Evolutionary conservation across 331 rosid species (phyloP).

Genomic region (Malus hybrid): DNA sequence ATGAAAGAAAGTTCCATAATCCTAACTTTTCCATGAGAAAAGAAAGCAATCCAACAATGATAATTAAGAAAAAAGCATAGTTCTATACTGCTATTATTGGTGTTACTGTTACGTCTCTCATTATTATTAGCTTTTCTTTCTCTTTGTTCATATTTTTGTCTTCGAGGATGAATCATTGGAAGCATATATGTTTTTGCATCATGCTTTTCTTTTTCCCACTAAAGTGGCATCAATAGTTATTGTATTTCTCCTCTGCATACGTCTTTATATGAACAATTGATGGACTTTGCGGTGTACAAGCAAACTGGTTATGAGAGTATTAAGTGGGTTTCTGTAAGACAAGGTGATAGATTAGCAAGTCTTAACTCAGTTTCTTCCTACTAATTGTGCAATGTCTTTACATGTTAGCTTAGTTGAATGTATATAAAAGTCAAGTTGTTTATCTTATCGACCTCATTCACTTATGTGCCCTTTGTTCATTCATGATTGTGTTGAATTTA

Average conservation of each 20-base stretch:
- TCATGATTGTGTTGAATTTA: too few species aligned
- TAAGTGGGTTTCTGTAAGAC: too few species aligned
- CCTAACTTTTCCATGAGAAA: background rate
- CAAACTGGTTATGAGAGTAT: background rate
- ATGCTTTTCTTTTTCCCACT: background rate
- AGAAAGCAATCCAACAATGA: background rate
- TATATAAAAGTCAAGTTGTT: too few species aligned
- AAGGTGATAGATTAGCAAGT: background rate
- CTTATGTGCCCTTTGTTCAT: too few species aligned
- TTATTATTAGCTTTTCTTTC: background rate
- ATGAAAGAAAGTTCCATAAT: slow-evolving; percentile 58
- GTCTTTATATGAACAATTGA: too few species aligned
- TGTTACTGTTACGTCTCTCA: background rate
- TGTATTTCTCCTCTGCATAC: background rate
- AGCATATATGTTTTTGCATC: background rate
- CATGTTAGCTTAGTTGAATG: too few species aligned
- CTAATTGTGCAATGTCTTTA: too few species aligned
- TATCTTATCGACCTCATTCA: too few species aligned
- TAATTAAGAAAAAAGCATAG: background rate
- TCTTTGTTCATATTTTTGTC: background rate
- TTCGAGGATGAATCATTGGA: background rate
- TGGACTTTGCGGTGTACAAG: background rate
- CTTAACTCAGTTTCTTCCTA: background rate
- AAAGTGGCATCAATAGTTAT: background rate
- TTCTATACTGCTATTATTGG: background rate